phyloP scores from a whole-genome alignment of 2,329 filamentous ascomycete species.

The Ophiostoma tasmaniense region DNA sequence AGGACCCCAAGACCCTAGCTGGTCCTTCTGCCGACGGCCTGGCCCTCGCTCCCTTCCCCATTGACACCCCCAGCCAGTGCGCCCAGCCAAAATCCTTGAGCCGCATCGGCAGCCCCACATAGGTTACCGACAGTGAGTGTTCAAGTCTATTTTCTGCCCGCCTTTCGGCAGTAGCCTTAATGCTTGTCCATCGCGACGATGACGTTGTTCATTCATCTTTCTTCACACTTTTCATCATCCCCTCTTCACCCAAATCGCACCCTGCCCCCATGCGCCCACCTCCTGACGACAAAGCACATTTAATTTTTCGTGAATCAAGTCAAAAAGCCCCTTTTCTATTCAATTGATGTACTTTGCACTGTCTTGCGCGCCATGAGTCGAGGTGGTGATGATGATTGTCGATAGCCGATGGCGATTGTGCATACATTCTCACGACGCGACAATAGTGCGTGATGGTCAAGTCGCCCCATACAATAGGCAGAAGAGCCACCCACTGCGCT shows the following conservation, averaged over 20 bases:
- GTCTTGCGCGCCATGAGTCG: background rate
- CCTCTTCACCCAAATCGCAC: background rate
- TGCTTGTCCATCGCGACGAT: slow-evolving; percentile 8
- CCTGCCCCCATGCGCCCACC: background rate
- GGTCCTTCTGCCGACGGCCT: slow-evolving; percentile 9
- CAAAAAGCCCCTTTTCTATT: background rate
- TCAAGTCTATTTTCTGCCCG: slow-evolving; percentile 10
- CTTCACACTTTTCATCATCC: background rate
- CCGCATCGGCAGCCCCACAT: slow-evolving; percentile 23
- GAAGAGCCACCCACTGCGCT: background rate
- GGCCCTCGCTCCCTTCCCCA: slow-evolving; percentile 2
- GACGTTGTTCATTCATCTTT: slow-evolving; percentile 6
- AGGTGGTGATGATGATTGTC: slow-evolving; percentile 2
- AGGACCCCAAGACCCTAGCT: background rate
- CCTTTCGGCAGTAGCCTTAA: slow-evolving; percentile 11
- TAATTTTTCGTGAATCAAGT: background rate
- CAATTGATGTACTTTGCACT: background rate
- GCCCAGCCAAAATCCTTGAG: slow-evolving; percentile 12
- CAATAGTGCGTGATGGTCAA: slow-evolving; percentile 4
- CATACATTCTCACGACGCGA: background rate
- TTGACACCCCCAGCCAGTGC: background rate
- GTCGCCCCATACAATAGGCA: slow-evolving; percentile 1
- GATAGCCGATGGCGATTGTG: background rate
- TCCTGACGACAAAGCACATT: background rate
- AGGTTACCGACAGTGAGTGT: slow-evolving; percentile 10